A percentile compares a stretch with the other conserved stretches of the same genome.
These are phyloP conservation scores for Helianthus tuberosus DNA, from an alignment of 129 eudicot genomes.

Conservation along the genomic window DNA sequence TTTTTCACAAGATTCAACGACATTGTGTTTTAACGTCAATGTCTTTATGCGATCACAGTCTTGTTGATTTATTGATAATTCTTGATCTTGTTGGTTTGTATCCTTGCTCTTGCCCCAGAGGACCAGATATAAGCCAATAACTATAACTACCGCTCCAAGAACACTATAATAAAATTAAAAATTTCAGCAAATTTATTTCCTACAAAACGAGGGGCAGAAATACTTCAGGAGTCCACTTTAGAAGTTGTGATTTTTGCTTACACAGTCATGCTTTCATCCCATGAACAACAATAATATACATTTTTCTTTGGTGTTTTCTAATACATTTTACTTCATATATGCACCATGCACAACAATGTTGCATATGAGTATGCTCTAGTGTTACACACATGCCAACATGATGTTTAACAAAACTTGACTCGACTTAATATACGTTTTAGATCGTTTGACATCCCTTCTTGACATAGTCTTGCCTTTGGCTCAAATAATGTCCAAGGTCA, in stretches of 20 bases:
- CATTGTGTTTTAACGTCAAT: background rate
- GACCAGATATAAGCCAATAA: conserved; percentile 52
- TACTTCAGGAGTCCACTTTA: too few species aligned
- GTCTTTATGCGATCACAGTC: background rate
- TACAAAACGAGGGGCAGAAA: too few species aligned
- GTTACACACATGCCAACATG: too few species aligned
- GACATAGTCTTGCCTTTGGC: too few species aligned
- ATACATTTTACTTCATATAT: background rate
- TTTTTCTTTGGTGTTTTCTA: background rate
- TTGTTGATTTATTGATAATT: conserved; percentile 9
- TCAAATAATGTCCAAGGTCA: too few species aligned
- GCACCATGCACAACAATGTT: background rate
- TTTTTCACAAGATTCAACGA: background rate
- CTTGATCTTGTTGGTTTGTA: conserved; percentile 24
- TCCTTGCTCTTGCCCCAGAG: conserved; percentile 62
- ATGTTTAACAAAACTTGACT: too few species aligned
- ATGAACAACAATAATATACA: too few species aligned
- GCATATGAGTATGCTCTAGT: too few species aligned
- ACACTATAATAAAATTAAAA: conserved; percentile 25
- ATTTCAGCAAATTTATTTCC: background rate
- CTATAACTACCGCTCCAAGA: conserved; percentile 51
- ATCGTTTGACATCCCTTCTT: too few species aligned
- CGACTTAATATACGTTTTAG: too few species aligned
- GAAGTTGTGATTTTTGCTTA: too few species aligned
- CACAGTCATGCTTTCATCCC: too few species aligned